phyloP scores from a whole-genome alignment of 2,329 filamentous ascomycete genomes.

The Pochonia chlamydosporia region DNA sequence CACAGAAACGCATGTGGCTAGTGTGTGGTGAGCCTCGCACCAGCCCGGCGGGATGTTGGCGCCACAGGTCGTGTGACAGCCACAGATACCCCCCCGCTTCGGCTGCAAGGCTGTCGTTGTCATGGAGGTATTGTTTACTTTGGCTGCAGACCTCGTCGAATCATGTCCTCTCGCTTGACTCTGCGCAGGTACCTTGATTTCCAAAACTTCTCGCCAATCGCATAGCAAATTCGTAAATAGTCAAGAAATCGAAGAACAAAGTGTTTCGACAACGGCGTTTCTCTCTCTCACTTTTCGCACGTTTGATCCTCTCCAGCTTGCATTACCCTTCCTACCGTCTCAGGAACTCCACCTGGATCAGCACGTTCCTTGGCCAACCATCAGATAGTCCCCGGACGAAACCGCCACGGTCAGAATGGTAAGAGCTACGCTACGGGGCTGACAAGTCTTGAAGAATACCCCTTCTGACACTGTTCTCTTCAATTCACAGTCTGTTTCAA shows the following conservation, averaged over 20 bases:
- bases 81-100: constrained; percentile 7
- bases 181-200: background rate
- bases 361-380: constrained; percentile 16
- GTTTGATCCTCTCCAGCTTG: background rate
- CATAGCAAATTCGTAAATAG: no score
- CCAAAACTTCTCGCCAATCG: background rate
- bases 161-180: background rate
- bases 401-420: constrained; percentile 22
- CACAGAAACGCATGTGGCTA: constrained; percentile 6
- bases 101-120: constrained; percentile 21
- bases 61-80: background rate
- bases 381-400: constrained; percentile 1
- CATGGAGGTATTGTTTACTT: constrained; percentile 21
- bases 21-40: no score
- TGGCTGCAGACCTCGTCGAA: constrained; percentile 3
- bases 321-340: no score
- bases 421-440: constrained; percentile 13
- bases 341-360: constrained; percentile 2
- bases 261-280: no score
- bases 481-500: constrained; percentile 41
- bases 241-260: no score
- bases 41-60: no score
- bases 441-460: constrained; percentile 16
- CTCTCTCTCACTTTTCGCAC: no score
- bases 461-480: constrained; percentile 20